Conservation (phyloP, 2,329 filamentous ascomycete genomes). For the Stagonosporopsis chrysanthemi region DNA sequence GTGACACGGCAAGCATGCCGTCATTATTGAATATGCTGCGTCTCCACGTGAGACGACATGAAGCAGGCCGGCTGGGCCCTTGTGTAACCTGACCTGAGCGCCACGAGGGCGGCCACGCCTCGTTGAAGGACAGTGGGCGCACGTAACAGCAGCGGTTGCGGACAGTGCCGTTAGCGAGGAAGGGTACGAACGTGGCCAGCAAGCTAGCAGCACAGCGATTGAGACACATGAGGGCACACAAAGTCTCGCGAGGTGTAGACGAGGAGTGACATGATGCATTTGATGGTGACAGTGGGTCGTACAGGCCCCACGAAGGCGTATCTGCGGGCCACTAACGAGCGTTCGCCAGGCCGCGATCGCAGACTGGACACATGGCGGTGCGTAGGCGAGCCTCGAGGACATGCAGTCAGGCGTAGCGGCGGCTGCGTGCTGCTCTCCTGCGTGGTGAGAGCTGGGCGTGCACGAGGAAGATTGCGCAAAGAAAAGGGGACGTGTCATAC, state of each 20-base stretch:
- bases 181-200: conserved; percentile 36
- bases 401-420: conserved; percentile 17
- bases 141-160: conserved; percentile 34
- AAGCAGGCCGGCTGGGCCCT: conserved; percentile 40
- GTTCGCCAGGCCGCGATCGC: conserved; percentile 30
- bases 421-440: conserved; percentile 28
- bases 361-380: conserved; percentile 28
- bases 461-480: conserved; percentile 8
- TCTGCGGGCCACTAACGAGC: conserved; percentile 26
- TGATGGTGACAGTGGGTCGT: conserved; percentile 35
- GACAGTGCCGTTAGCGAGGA: conserved; percentile 36
- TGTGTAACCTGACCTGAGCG: conserved; percentile 41
- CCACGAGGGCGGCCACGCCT: conserved; percentile 49
- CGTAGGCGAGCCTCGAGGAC: conserved; percentile 27
- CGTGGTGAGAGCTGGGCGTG: conserved; percentile 6
- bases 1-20: conserved; percentile 46
- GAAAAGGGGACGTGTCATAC: background rate
- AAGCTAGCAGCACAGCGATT: conserved; percentile 28
- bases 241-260: conserved; percentile 28
- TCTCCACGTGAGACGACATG: conserved; percentile 47
- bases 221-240: conserved; percentile 31
- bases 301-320: conserved; percentile 34
- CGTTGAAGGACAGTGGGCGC: conserved; percentile 34
- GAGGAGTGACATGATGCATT: conserved; percentile 22
- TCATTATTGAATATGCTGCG: conserved; percentile 40